Evolutionary conservation across 202 grass and related monocot genomes (phyloP).

Genomic region (Carex sylvatica): DNA sequence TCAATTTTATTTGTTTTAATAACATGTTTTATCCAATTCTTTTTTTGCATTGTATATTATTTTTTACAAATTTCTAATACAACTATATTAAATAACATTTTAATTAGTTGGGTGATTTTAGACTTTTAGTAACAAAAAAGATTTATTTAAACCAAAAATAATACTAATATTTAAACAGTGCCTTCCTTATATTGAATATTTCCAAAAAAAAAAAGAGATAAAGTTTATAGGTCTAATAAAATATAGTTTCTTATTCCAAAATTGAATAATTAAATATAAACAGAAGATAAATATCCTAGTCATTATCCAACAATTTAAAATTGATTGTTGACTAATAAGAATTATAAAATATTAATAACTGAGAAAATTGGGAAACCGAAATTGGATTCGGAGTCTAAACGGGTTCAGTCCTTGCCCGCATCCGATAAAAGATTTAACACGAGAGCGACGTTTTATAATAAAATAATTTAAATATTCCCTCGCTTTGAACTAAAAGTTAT

Average conservation of each 20-base stretch:
- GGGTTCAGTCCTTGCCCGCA: background rate
- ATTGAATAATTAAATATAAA: no score
- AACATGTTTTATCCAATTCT: background rate
- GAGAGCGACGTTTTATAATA: background rate
- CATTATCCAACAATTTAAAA: no score
- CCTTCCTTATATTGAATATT: no score
- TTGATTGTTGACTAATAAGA: no score
- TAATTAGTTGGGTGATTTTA: background rate
- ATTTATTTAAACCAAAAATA: background rate
- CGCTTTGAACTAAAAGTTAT: background rate
- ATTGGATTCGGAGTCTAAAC: background rate
- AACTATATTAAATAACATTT: background rate
- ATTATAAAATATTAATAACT: no score
- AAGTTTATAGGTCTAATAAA: no score
- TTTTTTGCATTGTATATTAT: background rate
- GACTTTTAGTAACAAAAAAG: background rate
- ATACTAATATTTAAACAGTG: no score
- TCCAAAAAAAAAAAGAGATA: no score
- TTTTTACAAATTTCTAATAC: background rate
- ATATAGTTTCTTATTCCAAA: no score
- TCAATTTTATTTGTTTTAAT: background rate
- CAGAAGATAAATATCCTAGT: no score
- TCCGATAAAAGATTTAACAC: background rate
- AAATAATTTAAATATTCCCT: slow-evolving; percentile 16
- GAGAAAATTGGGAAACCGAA: background rate